Conservation (phyloP, 495 filamentous ascomycete genomes). For the Tricharina praecox region DNA sequence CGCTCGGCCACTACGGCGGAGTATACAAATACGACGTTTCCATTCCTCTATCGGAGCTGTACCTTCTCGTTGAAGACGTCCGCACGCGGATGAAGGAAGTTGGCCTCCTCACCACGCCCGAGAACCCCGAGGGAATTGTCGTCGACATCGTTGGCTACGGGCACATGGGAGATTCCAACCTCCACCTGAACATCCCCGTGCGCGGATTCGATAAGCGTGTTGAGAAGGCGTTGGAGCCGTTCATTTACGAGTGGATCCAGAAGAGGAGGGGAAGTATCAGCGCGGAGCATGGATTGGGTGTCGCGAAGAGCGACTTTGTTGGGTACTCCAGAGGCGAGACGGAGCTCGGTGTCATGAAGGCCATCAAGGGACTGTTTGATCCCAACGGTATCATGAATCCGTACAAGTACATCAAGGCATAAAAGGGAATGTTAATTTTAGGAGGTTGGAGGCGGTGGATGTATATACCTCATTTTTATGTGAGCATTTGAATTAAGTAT, state of each 20-base stretch:
- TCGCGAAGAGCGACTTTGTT: conserved; percentile 89
- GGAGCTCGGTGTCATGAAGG: conserved; percentile 80
- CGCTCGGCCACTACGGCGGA: conserved; percentile 74
- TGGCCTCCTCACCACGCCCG: conserved; percentile 53
- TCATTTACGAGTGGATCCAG: conserved; percentile 91
- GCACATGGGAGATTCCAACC: conserved; percentile 91
- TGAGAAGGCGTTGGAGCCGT: conserved; percentile 81
- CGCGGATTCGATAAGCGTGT: conserved; percentile 72
- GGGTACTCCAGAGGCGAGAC: conserved; percentile 77
- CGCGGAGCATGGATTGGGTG: conserved; percentile 83
- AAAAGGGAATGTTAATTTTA: no score
- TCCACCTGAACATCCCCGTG: conserved; percentile 78
- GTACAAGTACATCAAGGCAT: conserved; percentile 58
- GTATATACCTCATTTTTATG: no score
- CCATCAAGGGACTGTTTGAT: conserved; percentile 80
- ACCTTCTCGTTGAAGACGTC: conserved; percentile 72
- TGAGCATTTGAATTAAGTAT: no score
- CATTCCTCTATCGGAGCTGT: conserved; percentile 75
- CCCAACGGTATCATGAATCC: conserved; percentile 93
- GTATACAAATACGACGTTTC: conserved; percentile 98
- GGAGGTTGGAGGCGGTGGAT: background rate
- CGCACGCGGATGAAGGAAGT: conserved; percentile 48
- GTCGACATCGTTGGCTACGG: conserved; percentile 87
- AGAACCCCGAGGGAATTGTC: conserved; percentile 60
- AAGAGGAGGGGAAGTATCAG: conserved; percentile 78